Base-by-base conservation (phyloP, 441 rosid species). In the Aleurites moluccanus region DNA sequence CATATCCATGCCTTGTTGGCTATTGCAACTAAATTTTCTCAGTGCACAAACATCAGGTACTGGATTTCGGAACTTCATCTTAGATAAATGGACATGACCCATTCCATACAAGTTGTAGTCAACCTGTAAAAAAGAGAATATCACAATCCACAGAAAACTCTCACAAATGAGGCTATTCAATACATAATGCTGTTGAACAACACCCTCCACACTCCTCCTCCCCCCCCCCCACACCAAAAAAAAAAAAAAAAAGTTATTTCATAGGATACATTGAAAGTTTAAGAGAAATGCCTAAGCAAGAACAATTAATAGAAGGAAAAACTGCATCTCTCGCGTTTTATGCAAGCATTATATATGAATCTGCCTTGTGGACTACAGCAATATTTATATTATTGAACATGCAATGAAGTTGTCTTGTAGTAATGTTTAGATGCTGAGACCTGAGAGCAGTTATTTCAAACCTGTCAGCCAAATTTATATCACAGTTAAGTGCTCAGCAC, bases 81-180 rank as follows among this genome's bases (percentile, higher is more conserved):
- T 90, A 63, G 90, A 89, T 72, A 94, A 77, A 85, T 96, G 99
- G 61, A 94, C 75, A 82, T 87, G 92, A 79, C 98, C 95, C 99
- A 96, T 96, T 81, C 99, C 98, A 84, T 87, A 90, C 81, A 96
- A 86, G 86, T 92, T 96, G 81, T 84, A 88, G 86, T 96, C 98
- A 69, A 96, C 87, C 99, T 96, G 81, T 53, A 69, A 77, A 76
- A 59, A 69, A 49, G n/a, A 80, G 38, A 80, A 75, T 16, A 53
- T 66, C 65, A 55, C 33, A 45, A 53, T 42, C 25, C 13, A 69
- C 15, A 33, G 18, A 35, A 38, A 16, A 67, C n/a, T n/a, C 67
- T 67, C 11, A 33, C 13, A 70, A 5, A 56, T 45, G 59, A 60
- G 67, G 33, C n/a, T 50, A 69, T 52, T 62, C 35, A 52, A n/a